Base-by-base conservation (phyloP, 257 asterid genomes). In the Nemophila menziesii region DNA sequence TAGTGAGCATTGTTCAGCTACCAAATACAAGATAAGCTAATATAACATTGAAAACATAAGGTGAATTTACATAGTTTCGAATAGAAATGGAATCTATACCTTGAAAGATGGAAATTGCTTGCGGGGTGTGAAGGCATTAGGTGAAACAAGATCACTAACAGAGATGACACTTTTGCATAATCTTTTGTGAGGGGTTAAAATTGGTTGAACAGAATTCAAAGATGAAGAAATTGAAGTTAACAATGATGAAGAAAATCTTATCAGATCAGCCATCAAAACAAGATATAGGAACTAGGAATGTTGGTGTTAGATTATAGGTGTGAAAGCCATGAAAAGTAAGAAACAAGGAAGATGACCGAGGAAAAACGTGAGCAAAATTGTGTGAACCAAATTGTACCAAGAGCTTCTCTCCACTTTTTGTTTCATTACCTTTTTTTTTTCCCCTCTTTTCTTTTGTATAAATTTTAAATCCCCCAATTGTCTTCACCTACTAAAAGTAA, bases 221-320 rank as follows among this genome's bases (percentile, higher is more conserved):
- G 80, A 61, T 39, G 80, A 68, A 15, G 89, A 59, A 46, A 67
- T 57, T 36, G 86, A 60, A 33, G 76, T 63, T 26, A 67, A 56
- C 51, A 65, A 43, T 1, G 92, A 76, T 29, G 69, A 69, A 46
- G 70, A 72, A 64, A 75, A 47, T 40, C 71, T 56, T 40, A 71
- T 51, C 49, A 56, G 72, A 66, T 73, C 93, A 47, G 85, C 95
- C 92, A 75, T 80, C 56, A 51, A 63, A 72, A 52, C 39, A 39
- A 48, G 41, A 20, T 39, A 43, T 33, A 29, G 8, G 3, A 29
- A 29, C 36, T 5, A 33, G 15, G 9, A 27, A 3, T 3, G 1
- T 1, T 20, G 13, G n/a, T n/a, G n/a, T n/a, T 2, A 39, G 8
- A 7, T 29, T 29, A 29, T 29, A 29, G 7, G 36, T 29, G 5